Evolutionary conservation across 768 basidiomycete species (phyloP).

Genomic region (Gautieria morchelliformis): DNA sequence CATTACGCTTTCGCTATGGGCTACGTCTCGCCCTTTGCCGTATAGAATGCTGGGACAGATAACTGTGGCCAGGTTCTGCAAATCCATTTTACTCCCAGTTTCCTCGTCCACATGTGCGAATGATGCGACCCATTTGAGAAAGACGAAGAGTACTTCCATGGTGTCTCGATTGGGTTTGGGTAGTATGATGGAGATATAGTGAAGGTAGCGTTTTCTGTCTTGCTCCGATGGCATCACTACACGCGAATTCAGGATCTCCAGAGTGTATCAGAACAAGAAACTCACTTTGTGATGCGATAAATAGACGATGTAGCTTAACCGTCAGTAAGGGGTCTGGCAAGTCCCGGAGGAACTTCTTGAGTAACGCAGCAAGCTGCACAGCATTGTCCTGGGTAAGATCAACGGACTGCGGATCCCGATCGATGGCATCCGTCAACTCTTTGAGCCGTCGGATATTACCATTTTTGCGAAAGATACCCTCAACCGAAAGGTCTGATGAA

Average conservation of each 20-base stretch:
- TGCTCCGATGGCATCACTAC: slow-evolving; percentile 62
- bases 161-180: slow-evolving; percentile 95
- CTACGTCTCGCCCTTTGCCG: slow-evolving; percentile 66
- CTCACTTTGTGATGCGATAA: slow-evolving; percentile 83
- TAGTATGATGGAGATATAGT: slow-evolving; percentile 75
- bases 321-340: slow-evolving; percentile 95
- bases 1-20: slow-evolving; percentile 87
- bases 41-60: slow-evolving; percentile 98
- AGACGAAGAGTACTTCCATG: slow-evolving; percentile 95
- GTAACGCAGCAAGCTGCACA: slow-evolving; percentile 89
- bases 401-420: slow-evolving; percentile 87
- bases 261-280: slow-evolving; percentile 11
- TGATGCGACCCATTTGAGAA: slow-evolving; percentile 98
- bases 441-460: slow-evolving; percentile 93
- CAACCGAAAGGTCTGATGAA: slow-evolving; percentile 87
- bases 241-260: slow-evolving; percentile 10
- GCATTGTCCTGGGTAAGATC: slow-evolving; percentile 93
- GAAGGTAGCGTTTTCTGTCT: slow-evolving; percentile 76
- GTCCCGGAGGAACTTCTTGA: slow-evolving; percentile 96
- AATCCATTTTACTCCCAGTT: slow-evolving; percentile 98
- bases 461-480: slow-evolving; percentile 97
- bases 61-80: slow-evolving; percentile 91
- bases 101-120: slow-evolving; percentile 97
- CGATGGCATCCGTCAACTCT: slow-evolving; percentile 85
- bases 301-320: slow-evolving; percentile 82